phyloP scores from a whole-genome alignment of 1,284 basidiomycete genomes.

The Rhodotorula sp. region DNA sequence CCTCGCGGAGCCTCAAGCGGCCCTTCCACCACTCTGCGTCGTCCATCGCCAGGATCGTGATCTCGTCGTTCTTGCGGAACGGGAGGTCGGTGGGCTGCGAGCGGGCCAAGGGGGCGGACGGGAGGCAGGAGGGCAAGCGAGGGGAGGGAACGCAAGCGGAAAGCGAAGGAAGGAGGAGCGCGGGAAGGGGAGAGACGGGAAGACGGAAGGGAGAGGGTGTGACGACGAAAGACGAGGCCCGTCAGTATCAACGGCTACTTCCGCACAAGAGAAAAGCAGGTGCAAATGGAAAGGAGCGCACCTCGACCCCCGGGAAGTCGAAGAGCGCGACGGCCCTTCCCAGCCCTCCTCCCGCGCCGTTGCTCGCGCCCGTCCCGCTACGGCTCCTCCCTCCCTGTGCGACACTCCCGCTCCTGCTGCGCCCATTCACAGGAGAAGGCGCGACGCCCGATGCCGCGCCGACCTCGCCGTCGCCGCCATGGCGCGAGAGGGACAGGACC shows the following conservation, averaged over 20 bases:
- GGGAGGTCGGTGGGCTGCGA: conserved; percentile 62
- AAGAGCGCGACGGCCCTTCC: conserved; percentile 34
- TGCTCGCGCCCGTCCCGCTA: conserved; percentile 18
- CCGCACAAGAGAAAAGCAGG: not conserved
- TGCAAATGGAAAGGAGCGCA: not conserved
- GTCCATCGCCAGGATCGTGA: conserved; percentile 72
- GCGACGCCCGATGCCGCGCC: not conserved
- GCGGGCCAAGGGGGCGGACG: not conserved
- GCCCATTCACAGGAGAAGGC: not conserved
- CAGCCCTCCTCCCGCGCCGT: conserved; percentile 15
- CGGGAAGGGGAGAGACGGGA: too few relatives aligned
- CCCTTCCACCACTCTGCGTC: conserved; percentile 75
- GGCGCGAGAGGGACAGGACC: conserved; percentile 8
- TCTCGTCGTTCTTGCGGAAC: conserved; percentile 80
- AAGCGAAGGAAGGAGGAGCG: too few relatives aligned
- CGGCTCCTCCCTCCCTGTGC: not conserved
- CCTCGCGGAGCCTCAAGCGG: conserved; percentile 54
- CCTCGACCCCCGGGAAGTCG: conserved; percentile 40
- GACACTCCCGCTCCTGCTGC: not conserved
- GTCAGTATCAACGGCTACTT: too few relatives aligned
- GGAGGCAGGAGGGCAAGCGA: too few relatives aligned
- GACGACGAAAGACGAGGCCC: too few relatives aligned
- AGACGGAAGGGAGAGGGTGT: too few relatives aligned
- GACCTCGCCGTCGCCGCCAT: conserved; percentile 17
- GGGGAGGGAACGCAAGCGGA: too few relatives aligned